Evolutionary conservation across 2,329 filamentous ascomycete species (phyloP).

Genomic region (Madurella fahalii): DNA sequence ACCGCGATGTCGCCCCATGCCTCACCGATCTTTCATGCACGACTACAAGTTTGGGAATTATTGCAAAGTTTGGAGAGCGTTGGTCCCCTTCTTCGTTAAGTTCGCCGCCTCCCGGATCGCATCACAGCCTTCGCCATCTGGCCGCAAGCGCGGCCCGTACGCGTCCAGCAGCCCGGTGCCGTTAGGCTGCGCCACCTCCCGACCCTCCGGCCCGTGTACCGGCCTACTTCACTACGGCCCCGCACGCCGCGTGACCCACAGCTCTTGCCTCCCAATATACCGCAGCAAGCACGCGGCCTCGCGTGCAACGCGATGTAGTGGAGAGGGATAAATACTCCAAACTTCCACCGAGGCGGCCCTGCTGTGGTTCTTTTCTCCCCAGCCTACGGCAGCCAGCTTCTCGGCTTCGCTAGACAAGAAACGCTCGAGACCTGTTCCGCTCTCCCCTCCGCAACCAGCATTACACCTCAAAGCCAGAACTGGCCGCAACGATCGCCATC

Average conservation of each 20-base stretch:
- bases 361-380: neutral
- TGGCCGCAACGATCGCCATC: neutral
- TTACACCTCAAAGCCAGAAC: neutral
- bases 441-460: neutral
- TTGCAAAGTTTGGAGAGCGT: too few species aligned
- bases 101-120: too few species aligned
- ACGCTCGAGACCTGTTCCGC: neutral
- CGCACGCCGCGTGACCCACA: too few species aligned
- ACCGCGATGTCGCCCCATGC: too few species aligned
- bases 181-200: neutral
- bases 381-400: conserved; percentile 8
- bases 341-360: neutral
- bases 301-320: neutral
- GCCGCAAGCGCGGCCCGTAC: too few species aligned
- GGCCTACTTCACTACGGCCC: neutral
- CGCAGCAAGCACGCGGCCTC: neutral
- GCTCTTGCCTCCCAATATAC: neutral
- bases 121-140: too few species aligned
- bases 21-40: too few species aligned
- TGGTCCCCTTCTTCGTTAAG: too few species aligned
- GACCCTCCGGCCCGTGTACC: neutral
- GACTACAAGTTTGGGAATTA: too few species aligned
- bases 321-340: neutral
- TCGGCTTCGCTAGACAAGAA: conserved; percentile 11
- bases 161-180: too few species aligned